These are phyloP conservation scores for Pseudogymnoascus sp. DNA, from an alignment of 2,329 filamentous ascomycete species.

Conservation along the genomic window DNA sequence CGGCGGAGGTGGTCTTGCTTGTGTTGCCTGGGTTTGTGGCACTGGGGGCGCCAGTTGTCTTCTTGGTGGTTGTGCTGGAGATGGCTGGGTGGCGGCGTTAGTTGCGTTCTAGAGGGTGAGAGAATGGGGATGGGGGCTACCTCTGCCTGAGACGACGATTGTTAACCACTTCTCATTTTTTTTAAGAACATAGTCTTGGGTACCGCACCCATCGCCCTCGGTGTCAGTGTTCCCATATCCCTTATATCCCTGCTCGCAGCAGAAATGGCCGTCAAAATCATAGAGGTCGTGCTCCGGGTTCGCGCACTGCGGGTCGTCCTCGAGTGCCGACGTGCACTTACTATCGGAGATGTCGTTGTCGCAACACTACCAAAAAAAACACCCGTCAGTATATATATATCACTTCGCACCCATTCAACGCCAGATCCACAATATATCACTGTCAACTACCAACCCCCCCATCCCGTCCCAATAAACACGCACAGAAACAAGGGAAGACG, in stretches of 20 bases:
- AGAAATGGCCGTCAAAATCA: conserved; percentile 20
- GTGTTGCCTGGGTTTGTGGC: not conserved
- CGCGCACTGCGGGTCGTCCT: conserved; percentile 14
- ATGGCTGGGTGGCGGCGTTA: not conserved
- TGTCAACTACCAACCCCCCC: not conserved
- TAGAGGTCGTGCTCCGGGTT: conserved; percentile 20
- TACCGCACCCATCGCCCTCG: conserved; percentile 8
- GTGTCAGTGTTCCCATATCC: not conserved
- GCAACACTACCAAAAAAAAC: not conserved
- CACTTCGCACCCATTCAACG: not conserved
- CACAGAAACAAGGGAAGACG: not conserved
- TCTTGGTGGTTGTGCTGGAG: not conserved
- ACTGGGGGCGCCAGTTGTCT: not conserved
- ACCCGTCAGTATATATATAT: not conserved
- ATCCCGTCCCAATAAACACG: not conserved
- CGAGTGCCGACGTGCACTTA: too few species aligned
- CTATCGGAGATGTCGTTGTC: not conserved
- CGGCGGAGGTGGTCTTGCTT: not conserved
- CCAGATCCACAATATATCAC: not conserved
- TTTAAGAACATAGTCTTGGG: not conserved
- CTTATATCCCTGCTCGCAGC: conserved; percentile 14
- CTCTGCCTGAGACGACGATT: not conserved
- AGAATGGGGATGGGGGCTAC: not conserved
- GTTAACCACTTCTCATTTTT: not conserved
- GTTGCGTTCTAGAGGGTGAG: not conserved